Conservation (phyloP, 2,329 filamentous ascomycete genomes). For the Fusarium floridanum region DNA sequence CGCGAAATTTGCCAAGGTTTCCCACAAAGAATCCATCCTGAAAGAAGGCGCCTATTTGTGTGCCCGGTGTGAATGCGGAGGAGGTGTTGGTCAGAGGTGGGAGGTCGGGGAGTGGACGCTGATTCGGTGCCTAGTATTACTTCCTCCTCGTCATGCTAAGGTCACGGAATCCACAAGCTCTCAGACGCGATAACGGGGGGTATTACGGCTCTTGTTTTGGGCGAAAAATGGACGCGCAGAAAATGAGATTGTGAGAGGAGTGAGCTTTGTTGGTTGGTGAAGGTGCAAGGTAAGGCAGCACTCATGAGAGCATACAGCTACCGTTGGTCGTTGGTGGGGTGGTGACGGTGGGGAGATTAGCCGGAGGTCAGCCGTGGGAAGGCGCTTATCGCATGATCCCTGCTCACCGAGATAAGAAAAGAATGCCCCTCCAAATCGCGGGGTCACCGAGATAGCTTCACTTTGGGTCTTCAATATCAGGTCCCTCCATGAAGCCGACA, state of each 20-base stretch:
- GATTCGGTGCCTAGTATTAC: slow-evolving; percentile 16
- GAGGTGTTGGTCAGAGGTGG: slow-evolving; percentile 9
- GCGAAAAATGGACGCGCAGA: neutral
- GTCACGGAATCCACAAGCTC: neutral
- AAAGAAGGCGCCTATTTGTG: neutral
- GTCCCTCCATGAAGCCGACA: too few species aligned
- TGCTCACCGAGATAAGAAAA: slow-evolving; percentile 23
- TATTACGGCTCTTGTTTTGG: neutral
- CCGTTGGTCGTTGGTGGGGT: slow-evolving; percentile 29
- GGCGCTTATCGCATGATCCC: slow-evolving; percentile 11
- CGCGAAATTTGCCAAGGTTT: slow-evolving; percentile 58
- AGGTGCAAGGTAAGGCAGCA: slow-evolving; percentile 27
- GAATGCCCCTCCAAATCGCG: slow-evolving; percentile 32
- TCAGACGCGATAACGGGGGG: neutral
- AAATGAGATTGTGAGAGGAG: neutral
- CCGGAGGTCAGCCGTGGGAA: slow-evolving; percentile 32
- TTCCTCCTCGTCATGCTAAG: slow-evolving; percentile 22
- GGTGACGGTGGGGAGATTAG: slow-evolving; percentile 28
- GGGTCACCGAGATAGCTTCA: slow-evolving; percentile 30
- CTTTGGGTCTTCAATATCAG: neutral
- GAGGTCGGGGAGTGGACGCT: slow-evolving; percentile 24
- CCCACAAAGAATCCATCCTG: slow-evolving; percentile 49
- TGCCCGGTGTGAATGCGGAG: neutral
- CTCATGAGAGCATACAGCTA: slow-evolving; percentile 35
- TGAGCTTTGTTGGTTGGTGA: slow-evolving; percentile 23